These are phyloP conservation scores for Aureobasidium mangrovei DNA, from an alignment of 2,329 filamentous ascomycete species.

Conservation along the genomic window DNA sequence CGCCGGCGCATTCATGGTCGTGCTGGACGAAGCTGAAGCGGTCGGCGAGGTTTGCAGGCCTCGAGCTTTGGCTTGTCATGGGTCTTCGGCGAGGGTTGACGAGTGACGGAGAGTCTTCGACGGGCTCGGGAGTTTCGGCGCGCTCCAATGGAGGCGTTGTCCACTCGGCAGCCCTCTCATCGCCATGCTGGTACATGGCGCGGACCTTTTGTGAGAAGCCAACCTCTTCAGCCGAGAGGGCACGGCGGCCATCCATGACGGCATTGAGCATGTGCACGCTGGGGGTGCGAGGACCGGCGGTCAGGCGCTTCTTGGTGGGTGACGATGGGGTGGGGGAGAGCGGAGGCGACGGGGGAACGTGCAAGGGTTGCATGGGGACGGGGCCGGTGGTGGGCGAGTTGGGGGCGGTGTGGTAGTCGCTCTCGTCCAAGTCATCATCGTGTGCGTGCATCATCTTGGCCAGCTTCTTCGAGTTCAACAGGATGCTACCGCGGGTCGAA, in stretches of 20 bases:
- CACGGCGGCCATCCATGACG: slow-evolving; percentile 31
- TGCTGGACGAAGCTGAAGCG: slow-evolving; percentile 33
- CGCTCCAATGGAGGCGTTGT: slow-evolving; percentile 14
- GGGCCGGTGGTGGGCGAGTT: slow-evolving; percentile 1
- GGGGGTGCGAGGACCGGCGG: slow-evolving; percentile 26
- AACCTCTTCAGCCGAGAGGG: slow-evolving; percentile 56
- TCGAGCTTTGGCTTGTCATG: slow-evolving; percentile 3
- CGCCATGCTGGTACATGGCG: slow-evolving; percentile 54
- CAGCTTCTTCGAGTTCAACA: slow-evolving; percentile 43
- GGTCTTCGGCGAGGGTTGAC: slow-evolving; percentile 13
- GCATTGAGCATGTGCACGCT: slow-evolving; percentile 31
- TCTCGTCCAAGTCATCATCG: slow-evolving; percentile 16
- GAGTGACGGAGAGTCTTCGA: not conserved
- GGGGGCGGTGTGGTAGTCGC: slow-evolving; percentile 9
- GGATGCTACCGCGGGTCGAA: slow-evolving; percentile 51
- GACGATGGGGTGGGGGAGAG: not conserved
- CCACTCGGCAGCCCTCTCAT: slow-evolving; percentile 45
- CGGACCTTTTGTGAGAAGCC: slow-evolving; percentile 54
- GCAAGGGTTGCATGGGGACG: not conserved
- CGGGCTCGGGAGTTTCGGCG: slow-evolving; percentile 15
- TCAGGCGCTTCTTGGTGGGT: slow-evolving; percentile 16
- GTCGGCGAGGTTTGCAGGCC: slow-evolving; percentile 14
- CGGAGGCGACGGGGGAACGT: slow-evolving; percentile 2
- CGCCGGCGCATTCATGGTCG: slow-evolving; percentile 52
- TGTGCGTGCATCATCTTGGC: slow-evolving; percentile 22